Conservation (phyloP, 176 grass and related monocot species). For the Oryza longistaminata region DNA sequence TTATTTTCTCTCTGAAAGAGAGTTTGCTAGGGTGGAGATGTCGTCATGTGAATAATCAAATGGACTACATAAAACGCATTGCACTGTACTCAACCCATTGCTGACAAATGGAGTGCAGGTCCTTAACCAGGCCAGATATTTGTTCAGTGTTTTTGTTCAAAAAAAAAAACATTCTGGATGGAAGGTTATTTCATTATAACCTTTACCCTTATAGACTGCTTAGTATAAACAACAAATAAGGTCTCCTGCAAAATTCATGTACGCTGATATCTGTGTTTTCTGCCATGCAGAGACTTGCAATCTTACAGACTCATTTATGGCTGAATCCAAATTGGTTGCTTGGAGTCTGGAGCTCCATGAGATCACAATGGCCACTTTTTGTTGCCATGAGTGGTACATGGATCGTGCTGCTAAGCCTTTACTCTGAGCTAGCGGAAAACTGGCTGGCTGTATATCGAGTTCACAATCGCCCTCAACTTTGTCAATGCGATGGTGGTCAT, state of each 20-base stretch:
- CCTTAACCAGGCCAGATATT: not conserved
- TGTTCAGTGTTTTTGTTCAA: not conserved
- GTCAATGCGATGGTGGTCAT: not conserved
- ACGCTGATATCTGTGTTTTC: too few species aligned
- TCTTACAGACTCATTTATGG: too few species aligned
- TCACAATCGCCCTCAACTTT: not conserved
- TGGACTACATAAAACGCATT: not conserved
- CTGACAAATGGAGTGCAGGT: not conserved
- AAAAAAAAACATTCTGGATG: not conserved
- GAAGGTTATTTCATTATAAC: not conserved
- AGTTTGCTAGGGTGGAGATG: not conserved
- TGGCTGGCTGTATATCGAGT: not conserved
- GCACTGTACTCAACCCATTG: not conserved
- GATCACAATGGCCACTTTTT: not conserved
- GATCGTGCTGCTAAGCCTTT: not conserved
- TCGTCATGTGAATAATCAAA: not conserved
- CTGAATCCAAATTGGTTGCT: not conserved
- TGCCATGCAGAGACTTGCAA: not conserved
- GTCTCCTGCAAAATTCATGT: not conserved
- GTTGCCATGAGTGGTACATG: not conserved
- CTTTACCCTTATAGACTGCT: not conserved
- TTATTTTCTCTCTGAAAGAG: not conserved
- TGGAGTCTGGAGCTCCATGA: not conserved
- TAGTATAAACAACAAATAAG: not conserved
- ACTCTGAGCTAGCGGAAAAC: not conserved